Evolutionary conservation across 202 grass and related monocot genomes (phyloP).

Genomic region (Elaeis oleifera): DNA sequence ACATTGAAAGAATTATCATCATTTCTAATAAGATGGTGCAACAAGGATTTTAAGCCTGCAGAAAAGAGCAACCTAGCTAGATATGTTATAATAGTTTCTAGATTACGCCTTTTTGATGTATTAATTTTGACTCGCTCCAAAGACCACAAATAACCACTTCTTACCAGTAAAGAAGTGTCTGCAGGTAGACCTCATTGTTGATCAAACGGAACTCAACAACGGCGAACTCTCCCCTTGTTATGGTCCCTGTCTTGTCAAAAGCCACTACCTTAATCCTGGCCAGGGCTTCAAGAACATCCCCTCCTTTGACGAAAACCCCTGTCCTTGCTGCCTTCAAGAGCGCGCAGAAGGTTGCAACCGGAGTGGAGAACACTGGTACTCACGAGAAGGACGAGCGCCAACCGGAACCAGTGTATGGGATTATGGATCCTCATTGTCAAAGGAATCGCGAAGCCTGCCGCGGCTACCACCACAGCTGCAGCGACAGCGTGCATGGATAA

Average conservation of each 20-base stretch:
- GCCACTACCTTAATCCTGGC: constrained; percentile 62
- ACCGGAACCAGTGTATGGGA: constrained; percentile 47
- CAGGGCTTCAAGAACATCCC: constrained; percentile 81
- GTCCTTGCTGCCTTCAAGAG: constrained; percentile 63
- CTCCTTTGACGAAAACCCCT: constrained; percentile 87
- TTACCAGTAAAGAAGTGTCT: constrained; percentile 71
- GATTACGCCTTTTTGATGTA: no score
- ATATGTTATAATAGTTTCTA: no score
- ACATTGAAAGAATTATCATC: no score
- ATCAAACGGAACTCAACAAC: constrained; percentile 55
- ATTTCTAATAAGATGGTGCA: no score
- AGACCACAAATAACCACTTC: not conserved
- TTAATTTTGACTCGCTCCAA: no score
- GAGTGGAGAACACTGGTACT: constrained; percentile 84
- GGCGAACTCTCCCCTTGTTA: constrained; percentile 80
- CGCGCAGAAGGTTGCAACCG: constrained; percentile 72
- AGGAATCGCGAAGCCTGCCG: constrained; percentile 59
- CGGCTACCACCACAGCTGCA: constrained; percentile 71
- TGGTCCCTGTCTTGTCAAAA: constrained; percentile 92
- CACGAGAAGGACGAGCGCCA: constrained; percentile 82
- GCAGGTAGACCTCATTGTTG: constrained; percentile 23
- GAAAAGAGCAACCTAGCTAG: no score
- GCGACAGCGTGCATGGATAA: constrained; percentile 6
- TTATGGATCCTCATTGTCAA: constrained; percentile 32
- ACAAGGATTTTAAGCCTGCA: no score